Conservation (phyloP, 345 rosid species). For the Raphanus sativus region DNA sequence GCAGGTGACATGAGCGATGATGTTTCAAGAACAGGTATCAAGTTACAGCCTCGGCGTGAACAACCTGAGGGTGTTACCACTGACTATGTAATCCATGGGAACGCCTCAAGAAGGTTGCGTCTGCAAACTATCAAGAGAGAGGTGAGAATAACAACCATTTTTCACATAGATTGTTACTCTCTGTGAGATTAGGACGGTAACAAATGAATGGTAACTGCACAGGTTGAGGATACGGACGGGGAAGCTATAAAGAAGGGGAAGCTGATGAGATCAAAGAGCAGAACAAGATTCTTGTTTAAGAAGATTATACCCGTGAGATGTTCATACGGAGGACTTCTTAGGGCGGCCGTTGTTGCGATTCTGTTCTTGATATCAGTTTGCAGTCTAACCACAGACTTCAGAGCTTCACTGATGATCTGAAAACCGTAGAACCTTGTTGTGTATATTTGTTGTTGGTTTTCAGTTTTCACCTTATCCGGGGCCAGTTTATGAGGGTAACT, state of each 20-base stretch:
- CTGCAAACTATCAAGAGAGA: conserved; percentile 41
- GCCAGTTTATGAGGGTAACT: background rate
- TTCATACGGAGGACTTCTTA: conserved; percentile 38
- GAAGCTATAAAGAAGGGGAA: conserved; percentile 12
- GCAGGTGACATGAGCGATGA: conserved; percentile 25
- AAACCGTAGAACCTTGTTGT: conserved; percentile 1
- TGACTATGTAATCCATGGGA: conserved; percentile 44
- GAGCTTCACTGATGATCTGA: conserved; percentile 19
- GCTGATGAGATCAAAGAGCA: conserved; percentile 29
- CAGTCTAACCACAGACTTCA: conserved; percentile 28
- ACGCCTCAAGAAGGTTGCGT: conserved; percentile 57
- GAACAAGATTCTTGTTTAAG: background rate
- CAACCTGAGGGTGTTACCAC: conserved; percentile 21
- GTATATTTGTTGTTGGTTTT: background rate
- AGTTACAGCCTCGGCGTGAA: conserved; percentile 43
- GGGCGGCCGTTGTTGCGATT: conserved; percentile 41
- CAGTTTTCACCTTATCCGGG: background rate
- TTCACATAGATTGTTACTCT: background rate
- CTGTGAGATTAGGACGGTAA: background rate
- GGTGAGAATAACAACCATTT: conserved; percentile 43
- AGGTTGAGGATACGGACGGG: conserved; percentile 22
- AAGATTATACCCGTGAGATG: conserved; percentile 27
- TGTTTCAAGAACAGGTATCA: conserved; percentile 47
- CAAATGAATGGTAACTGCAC: conserved; percentile 12
- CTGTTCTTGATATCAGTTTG: conserved; percentile 47